Conservation (phyloP, 2,329 filamentous ascomycete species). For the Aspergillus pseudonomiae region DNA sequence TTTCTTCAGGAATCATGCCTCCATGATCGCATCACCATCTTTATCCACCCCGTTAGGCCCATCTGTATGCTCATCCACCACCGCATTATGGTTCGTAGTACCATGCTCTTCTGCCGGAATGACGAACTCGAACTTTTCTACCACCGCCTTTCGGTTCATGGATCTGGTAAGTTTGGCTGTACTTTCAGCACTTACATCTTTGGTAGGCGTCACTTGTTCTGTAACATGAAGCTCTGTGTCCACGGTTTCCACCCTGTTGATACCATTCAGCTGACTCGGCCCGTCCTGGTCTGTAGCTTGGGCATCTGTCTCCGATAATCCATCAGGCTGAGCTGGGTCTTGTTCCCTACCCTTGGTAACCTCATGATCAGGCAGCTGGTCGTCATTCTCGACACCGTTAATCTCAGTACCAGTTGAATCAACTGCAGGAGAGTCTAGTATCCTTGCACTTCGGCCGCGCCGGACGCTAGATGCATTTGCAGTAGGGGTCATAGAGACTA, state of each 20-base stretch:
- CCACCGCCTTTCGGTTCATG: conserved; percentile 25
- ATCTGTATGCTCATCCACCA: conserved; percentile 17
- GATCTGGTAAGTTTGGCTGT: conserved; percentile 23
- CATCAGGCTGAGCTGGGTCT: conserved; percentile 8
- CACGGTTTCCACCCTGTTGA: conserved; percentile 9
- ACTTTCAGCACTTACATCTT: conserved; percentile 17
- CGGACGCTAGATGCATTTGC: conserved; percentile 31
- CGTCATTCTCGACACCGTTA: conserved; percentile 29
- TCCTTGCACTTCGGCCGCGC: conserved; percentile 41
- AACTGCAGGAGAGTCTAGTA: conserved; percentile 33
- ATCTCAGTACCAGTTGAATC: conserved; percentile 26
- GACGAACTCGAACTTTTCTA: conserved; percentile 30
- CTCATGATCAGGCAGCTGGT: conserved; percentile 16
- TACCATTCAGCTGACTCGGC: conserved; percentile 16
- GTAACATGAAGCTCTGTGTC: conserved; percentile 3
- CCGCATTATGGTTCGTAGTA: conserved; percentile 17
- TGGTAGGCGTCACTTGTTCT: conserved; percentile 17
- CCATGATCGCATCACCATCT: conserved; percentile 36
- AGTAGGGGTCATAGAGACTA: conserved; percentile 35
- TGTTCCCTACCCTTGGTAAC: conserved; percentile 5
- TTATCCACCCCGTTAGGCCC: conserved; percentile 30
- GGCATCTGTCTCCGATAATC: conserved; percentile 10
- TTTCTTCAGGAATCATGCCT: conserved; percentile 24
- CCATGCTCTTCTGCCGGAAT: conserved; percentile 30
- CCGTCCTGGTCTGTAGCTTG: conserved; percentile 26